A percentile compares a stretch with the other conserved stretches of the same genome.
These are phyloP conservation scores for Hysterium pulicare DNA, from an alignment of 2,329 filamentous ascomycete species.

Conservation along the genomic window DNA sequence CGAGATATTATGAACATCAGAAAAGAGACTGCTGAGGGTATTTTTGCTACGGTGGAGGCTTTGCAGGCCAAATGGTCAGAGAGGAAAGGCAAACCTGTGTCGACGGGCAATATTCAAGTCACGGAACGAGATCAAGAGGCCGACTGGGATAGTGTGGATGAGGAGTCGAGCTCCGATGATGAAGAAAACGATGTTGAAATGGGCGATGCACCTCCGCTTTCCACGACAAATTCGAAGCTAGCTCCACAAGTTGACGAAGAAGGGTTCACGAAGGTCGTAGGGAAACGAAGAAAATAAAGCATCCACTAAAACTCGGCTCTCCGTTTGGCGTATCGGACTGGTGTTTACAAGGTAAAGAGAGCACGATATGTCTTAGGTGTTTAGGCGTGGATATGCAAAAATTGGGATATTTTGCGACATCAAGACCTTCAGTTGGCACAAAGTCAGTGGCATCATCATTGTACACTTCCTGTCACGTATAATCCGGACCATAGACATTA, in stretches of 20 bases:
- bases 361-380: too few species aligned
- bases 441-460: too few species aligned
- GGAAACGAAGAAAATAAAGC: constrained; percentile 29
- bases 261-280: constrained; percentile 42
- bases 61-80: constrained; percentile 63
- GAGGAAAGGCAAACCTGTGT: constrained; percentile 57
- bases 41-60: constrained; percentile 62
- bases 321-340: too few species aligned
- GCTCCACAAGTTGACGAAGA: constrained; percentile 41
- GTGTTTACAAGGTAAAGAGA: too few species aligned
- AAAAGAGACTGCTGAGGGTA: constrained; percentile 61
- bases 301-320: too few species aligned
- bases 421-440: too few species aligned
- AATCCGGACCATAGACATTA: too few species aligned
- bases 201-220: constrained; percentile 34
- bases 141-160: constrained; percentile 43
- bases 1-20: constrained; percentile 67
- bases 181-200: constrained; percentile 33
- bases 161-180: constrained; percentile 29
- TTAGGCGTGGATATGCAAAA: too few species aligned
- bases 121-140: constrained; percentile 55
- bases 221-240: constrained; percentile 24
- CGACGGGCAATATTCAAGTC: constrained; percentile 41
- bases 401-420: too few species aligned
- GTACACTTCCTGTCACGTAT: too few species aligned